Evolutionary conservation across 495 filamentous ascomycete species (phyloP).

Genomic region (Rusavskia elegans): DNA sequence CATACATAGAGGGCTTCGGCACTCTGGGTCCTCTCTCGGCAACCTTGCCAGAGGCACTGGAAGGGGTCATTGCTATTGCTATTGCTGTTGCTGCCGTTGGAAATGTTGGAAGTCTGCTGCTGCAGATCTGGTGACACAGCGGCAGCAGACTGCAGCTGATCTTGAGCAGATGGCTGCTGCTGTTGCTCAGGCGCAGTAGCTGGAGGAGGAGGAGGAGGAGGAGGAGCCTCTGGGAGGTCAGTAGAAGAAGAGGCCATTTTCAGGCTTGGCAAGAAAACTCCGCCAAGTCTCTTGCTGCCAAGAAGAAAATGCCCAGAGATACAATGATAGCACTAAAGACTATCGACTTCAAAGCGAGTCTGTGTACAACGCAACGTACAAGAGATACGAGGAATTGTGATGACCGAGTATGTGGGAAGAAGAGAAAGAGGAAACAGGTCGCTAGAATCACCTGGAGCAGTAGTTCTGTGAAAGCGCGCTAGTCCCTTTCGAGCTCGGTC

Average conservation of each 20-base stretch:
- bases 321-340: background rate
- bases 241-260: background rate
- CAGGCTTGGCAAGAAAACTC: background rate
- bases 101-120: slow-evolving; percentile 6
- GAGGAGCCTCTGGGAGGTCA: slow-evolving; percentile 4
- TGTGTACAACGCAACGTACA: background rate
- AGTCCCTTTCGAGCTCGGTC: background rate
- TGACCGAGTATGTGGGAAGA: background rate
- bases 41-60: slow-evolving; percentile 74
- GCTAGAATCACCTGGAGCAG: background rate
- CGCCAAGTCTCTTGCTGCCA: slow-evolving; percentile 1
- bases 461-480: background rate
- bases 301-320: background rate
- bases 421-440: background rate
- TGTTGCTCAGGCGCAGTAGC: slow-evolving; percentile 9
- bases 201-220: background rate
- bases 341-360: no score
- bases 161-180: slow-evolving; percentile 7
- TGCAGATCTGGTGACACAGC: slow-evolving; percentile 9
- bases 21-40: slow-evolving; percentile 61
- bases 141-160: slow-evolving; percentile 11
- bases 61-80: slow-evolving; percentile 36
- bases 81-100: slow-evolving; percentile 5
- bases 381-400: background rate
- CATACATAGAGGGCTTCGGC: slow-evolving; percentile 86